phyloP scores from a whole-genome alignment of 75 land plant genomes.

The Picea sitchensis region DNA sequence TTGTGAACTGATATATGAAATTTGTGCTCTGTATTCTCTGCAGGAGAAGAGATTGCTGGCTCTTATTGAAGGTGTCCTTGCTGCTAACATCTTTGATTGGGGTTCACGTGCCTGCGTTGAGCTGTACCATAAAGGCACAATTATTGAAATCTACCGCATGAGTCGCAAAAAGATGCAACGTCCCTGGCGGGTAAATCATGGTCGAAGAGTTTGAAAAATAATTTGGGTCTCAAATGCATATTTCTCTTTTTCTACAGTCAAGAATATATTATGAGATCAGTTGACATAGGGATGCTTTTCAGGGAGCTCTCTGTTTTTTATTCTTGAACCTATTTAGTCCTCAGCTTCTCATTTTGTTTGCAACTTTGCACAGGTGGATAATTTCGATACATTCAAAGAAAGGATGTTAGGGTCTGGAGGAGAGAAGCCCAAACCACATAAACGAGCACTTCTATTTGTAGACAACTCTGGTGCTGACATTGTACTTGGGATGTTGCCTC shows the following conservation, averaged over 20 bases:
- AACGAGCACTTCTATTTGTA: constrained; percentile 92
- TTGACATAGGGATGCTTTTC: neutral
- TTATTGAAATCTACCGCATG: constrained; percentile 97
- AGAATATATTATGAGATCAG: neutral
- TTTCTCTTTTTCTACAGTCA: neutral
- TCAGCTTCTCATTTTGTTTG: neutral
- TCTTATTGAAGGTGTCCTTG: constrained; percentile 97
- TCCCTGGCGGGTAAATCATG: constrained; percentile 81
- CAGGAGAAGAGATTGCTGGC: constrained; percentile 80
- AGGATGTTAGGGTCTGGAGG: constrained; percentile 62
- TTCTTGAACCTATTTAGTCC: neutral
- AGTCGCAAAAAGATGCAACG: constrained; percentile 97
- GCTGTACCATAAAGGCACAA: constrained; percentile 93
- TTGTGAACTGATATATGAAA: too few relatives aligned
- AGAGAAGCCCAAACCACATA: constrained; percentile 51
- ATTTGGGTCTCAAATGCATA: neutral
- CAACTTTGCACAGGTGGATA: constrained; percentile 64
- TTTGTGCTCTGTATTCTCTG: constrained; percentile 4
- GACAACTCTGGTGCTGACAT: constrained; percentile 99
- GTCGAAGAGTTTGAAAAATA: constrained; percentile 2
- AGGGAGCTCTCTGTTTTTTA: neutral
- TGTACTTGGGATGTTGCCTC: constrained; percentile 95
- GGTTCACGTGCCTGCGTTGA: constrained; percentile 98
- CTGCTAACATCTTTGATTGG: constrained; percentile 99
- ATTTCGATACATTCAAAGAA: constrained; percentile 76